phyloP scores from a whole-genome alignment of 805 yeast species.

The Lachancea sp. region DNA sequence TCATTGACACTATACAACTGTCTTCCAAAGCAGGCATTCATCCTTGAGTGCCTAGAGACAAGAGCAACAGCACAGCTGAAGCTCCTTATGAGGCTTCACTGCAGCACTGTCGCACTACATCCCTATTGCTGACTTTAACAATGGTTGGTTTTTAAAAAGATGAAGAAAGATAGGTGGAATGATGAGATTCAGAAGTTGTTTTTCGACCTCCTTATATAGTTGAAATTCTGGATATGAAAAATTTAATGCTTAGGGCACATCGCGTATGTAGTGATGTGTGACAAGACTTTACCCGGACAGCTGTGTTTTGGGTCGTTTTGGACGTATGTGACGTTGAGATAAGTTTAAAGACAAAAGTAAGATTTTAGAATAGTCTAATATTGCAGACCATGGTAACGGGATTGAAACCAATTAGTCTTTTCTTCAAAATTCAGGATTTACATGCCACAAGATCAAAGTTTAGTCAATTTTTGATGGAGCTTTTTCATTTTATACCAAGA shows the following conservation, averaged over 20 bases:
- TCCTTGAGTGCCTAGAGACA: conserved; percentile 6
- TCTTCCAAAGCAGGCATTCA: conserved; percentile 7
- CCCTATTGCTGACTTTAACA: too few species aligned
- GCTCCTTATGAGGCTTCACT: not conserved
- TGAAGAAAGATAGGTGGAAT: not conserved
- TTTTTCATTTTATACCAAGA: too few species aligned
- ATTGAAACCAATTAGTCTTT: too few species aligned
- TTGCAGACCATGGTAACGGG: too few species aligned
- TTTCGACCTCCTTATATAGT: conserved; percentile 4
- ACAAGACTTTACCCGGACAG: not conserved
- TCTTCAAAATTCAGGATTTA: too few species aligned
- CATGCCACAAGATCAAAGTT: too few species aligned
- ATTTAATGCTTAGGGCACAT: not conserved
- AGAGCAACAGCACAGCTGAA: not conserved
- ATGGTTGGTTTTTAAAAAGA: not conserved
- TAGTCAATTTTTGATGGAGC: too few species aligned
- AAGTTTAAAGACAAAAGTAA: not conserved
- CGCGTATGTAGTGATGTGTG: conserved; percentile 1
- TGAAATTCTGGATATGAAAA: conserved; percentile 1
- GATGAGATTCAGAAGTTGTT: not conserved
- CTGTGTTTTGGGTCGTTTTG: not conserved
- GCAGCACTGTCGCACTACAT: not conserved
- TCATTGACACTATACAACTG: not conserved
- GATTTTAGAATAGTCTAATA: too few species aligned
- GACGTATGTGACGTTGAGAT: not conserved